Conservation (phyloP, 1,284 basidiomycete genomes). For the Sutorius eximius region DNA sequence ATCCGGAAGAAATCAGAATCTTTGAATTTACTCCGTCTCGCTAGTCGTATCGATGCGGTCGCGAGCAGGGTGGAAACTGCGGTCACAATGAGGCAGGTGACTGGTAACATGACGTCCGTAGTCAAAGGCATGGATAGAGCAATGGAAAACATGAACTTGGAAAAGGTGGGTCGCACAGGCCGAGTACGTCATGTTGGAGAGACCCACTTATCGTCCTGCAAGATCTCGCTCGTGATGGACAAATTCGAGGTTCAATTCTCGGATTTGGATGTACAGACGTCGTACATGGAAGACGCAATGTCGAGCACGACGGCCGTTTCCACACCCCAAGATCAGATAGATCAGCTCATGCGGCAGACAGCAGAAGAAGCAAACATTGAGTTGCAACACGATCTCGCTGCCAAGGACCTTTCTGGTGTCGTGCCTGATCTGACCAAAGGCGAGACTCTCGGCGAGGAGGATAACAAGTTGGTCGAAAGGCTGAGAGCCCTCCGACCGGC, state of each 20-base stretch:
- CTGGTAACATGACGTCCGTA: constrained; percentile 94
- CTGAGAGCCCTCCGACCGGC: constrained; percentile 80
- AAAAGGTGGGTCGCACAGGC: constrained; percentile 58
- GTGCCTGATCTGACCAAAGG: constrained; percentile 55
- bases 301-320: constrained; percentile 89
- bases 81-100: constrained; percentile 94
- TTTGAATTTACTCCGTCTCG: constrained; percentile 85
- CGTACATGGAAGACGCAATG: constrained; percentile 98
- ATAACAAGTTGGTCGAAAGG: constrained; percentile 77
- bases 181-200: background rate
- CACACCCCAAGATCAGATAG: constrained; percentile 97
- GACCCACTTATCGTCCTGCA: constrained; percentile 7
- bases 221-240: constrained; percentile 99
- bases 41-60: constrained; percentile 94
- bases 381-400: constrained; percentile 85
- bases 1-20: constrained; percentile 98
- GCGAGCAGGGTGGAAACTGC: constrained; percentile 98
- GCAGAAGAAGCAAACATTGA: constrained; percentile 98
- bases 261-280: constrained; percentile 97
- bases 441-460: constrained; percentile 72
- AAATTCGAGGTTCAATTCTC: constrained; percentile 97
- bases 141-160: constrained; percentile 99
- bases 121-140: constrained; percentile 99
- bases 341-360: constrained; percentile 87
- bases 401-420: constrained; percentile 55